Base-by-base conservation (phyloP, 2,329 filamentous ascomycete species). In the Penicillium sp. region DNA sequence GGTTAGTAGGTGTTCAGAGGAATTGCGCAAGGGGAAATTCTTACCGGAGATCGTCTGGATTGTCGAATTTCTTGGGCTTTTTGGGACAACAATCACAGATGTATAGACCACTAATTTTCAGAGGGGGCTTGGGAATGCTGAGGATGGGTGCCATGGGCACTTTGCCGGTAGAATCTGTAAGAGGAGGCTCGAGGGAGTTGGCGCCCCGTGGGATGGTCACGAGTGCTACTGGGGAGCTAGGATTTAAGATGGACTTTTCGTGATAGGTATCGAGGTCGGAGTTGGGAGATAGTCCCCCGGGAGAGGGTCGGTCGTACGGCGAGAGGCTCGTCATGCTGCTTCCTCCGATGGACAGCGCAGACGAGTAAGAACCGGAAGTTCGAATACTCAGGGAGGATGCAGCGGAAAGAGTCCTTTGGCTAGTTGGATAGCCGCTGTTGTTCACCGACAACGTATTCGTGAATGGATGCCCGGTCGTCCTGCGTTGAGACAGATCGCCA, bases 71-170 rank as follows among this genome's bases (percentile, higher is more conserved):
- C 74, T 95, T 96, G 1, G 92, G 92, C 74, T 96, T 96, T 74
- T 96, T 96, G 0, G 91, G 92, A 73, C 92, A 97, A 71, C 93
- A 97, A 66, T 96, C 90, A 74, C 92, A 97, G 74, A 96, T 85
- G 64, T 80, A 86, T 29, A 82, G 70, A 18, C 83, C 83, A 45
- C 81, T 77, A 42, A 84, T 73, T 51, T 83, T 82, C 8, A 70
- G 62, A 24, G 67, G 56, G 6, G 67, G 58, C 53, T 74, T 73
- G 13, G 69, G 64, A 9, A 68, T 59, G 49, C 57, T 70, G 13
- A 71, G 51, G 29, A 63, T 64, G 21, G 65, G 60, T 54, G 68
- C 65, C 44, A 76, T 70, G 3, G 81, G 77, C 54, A 80, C 72
- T 59, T 82, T 84, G 54, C 74, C 77, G 43, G 69, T 60, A 1